Percentiles rank a stretch among this genome's conserved stretches.
Evolutionary conservation across 805 yeast genomes (phyloP).

Genomic region (Blastobotrys peoriensis): DNA sequence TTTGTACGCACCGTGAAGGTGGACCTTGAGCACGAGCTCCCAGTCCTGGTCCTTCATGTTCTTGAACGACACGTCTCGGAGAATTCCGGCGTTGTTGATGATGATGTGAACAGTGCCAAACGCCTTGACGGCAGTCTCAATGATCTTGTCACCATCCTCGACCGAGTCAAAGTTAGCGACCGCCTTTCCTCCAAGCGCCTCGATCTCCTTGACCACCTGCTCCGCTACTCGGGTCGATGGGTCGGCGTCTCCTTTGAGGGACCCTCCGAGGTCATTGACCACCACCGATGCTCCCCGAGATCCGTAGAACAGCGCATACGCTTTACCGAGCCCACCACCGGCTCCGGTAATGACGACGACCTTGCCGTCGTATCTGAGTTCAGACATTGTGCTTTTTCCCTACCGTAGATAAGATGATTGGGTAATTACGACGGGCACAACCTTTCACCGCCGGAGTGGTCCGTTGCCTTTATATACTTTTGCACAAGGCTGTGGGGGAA

Average conservation of each 20-base stretch:
- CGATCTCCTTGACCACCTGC: conserved; percentile 79
- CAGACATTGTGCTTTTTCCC: conserved; percentile 20
- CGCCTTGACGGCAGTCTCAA: conserved; percentile 76
- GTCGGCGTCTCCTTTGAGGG: conserved; percentile 61
- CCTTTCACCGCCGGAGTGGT: no score
- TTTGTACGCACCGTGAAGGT: conserved; percentile 81
- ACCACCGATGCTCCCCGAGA: conserved; percentile 91
- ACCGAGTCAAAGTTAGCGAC: conserved; percentile 94
- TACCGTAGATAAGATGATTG: not conserved
- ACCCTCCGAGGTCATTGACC: conserved; percentile 89
- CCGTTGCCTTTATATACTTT: no score
- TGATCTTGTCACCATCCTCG: conserved; percentile 73
- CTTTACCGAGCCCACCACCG: conserved; percentile 93
- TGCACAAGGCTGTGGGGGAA: not conserved
- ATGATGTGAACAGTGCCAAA: conserved; percentile 87
- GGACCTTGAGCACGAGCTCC: conserved; percentile 75
- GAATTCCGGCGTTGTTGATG: conserved; percentile 91
- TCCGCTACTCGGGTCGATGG: conserved; percentile 58
- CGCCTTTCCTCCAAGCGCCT: conserved; percentile 70
- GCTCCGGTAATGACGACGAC: conserved; percentile 96
- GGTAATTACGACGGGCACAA: no score
- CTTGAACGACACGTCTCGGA: conserved; percentile 80
- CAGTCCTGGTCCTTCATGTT: conserved; percentile 82
- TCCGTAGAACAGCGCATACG: conserved; percentile 83
- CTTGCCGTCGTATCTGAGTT: conserved; percentile 60